phyloP scores from a whole-genome alignment of 2,329 filamentous ascomycete genomes.

The Aciculosporium take region DNA sequence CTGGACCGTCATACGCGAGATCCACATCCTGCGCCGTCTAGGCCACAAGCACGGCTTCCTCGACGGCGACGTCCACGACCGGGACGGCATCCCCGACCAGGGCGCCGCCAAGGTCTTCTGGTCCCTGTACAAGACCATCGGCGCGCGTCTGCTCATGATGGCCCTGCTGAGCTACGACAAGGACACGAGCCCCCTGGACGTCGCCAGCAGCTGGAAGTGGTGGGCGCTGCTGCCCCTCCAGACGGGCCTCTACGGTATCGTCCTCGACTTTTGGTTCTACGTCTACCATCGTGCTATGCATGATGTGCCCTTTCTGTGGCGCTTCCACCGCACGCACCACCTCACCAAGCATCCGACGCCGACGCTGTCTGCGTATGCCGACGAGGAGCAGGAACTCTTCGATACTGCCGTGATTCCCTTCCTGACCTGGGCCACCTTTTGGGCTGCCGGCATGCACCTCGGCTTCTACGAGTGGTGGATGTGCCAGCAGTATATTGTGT shows the following conservation, averaged over 20 bases:
- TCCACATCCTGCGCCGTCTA: conserved; percentile 22
- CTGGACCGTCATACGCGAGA: conserved; percentile 23
- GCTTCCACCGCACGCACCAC: conserved; percentile 29
- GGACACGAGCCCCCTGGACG: conserved; percentile 11
- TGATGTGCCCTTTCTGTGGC: conserved; percentile 24
- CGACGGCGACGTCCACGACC: conserved; percentile 22
- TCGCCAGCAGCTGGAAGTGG: conserved; percentile 6
- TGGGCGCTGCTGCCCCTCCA: conserved; percentile 24
- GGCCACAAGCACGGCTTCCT: conserved; percentile 26
- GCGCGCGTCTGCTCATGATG: conserved; percentile 19
- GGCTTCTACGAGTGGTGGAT: conserved; percentile 33
- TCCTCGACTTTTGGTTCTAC: conserved; percentile 31
- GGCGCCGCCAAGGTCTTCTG: conserved; percentile 20
- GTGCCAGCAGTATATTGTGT: conserved; percentile 28
- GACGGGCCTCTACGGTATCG: conserved; percentile 11
- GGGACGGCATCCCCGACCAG: conserved; percentile 23
- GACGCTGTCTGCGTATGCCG: conserved; percentile 18
- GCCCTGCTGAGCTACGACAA: conserved; percentile 15
- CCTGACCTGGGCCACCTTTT: conserved; percentile 21
- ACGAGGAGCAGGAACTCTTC: conserved; percentile 26
- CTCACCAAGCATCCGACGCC: conserved; percentile 28
- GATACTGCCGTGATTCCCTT: conserved; percentile 26
- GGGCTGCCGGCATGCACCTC: conserved; percentile 22
- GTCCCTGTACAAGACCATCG: conserved; percentile 20
- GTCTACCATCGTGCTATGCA: conserved; percentile 24